Percentiles rank a stretch among this genome's conserved stretches.
Evolutionary conservation across 257 asterid species (phyloP).

Genomic region (Solanum gracilifrons): DNA sequence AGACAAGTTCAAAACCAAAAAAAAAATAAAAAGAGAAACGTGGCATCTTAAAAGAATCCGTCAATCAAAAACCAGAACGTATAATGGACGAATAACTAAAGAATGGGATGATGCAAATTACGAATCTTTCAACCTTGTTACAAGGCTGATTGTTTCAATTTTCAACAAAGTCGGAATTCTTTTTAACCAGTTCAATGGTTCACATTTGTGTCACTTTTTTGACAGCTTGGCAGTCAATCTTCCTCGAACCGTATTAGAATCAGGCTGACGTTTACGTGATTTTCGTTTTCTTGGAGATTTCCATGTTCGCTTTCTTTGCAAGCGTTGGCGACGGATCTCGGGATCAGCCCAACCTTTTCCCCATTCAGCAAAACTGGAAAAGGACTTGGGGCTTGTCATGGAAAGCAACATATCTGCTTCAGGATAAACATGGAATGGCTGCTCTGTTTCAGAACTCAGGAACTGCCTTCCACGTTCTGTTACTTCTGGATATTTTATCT

Average conservation of each 20-base stretch:
- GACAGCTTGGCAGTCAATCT: constrained; percentile 53
- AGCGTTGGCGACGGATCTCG: constrained; percentile 61
- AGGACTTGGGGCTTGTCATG: constrained; percentile 19
- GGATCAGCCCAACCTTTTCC: constrained; percentile 89
- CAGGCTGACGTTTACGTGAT: constrained; percentile 13
- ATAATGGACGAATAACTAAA: neutral
- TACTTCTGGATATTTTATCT: constrained; percentile 45
- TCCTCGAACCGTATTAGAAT: constrained; percentile 52
- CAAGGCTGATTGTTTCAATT: neutral
- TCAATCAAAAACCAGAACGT: neutral
- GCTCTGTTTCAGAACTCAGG: constrained; percentile 25
- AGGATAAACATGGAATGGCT: constrained; percentile 40
- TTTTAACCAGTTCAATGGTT: neutral
- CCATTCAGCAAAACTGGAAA: constrained; percentile 67
- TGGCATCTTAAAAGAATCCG: neutral
- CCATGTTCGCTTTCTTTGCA: constrained; percentile 15
- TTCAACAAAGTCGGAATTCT: neutral
- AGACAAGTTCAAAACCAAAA: neutral
- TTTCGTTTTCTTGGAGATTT: constrained; percentile 33
- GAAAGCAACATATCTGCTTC: constrained; percentile 74
- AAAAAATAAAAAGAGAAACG: neutral
- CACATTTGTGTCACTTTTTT: constrained; percentile 10
- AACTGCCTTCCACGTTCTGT: constrained; percentile 38
- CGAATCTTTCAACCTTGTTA: neutral
- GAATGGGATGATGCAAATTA: neutral